Conservation (phyloP, 345 rosid genomes). For the Populus ilicifolia region DNA sequence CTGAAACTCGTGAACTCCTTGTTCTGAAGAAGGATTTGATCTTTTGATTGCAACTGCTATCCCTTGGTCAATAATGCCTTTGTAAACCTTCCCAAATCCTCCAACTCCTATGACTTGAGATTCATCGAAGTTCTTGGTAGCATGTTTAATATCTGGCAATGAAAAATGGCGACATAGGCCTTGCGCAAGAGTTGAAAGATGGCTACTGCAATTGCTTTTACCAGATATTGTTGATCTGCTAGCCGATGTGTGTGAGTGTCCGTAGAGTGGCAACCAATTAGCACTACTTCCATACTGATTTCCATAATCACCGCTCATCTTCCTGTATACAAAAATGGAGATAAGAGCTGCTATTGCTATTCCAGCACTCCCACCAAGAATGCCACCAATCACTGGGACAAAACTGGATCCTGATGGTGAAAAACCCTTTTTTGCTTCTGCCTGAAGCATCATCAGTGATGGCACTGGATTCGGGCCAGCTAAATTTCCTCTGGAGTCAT, state of each 20-base stretch:
- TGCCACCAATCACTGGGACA: constrained; percentile 9
- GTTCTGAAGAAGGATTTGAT: constrained; percentile 33
- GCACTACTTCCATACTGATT: not conserved
- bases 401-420: constrained; percentile 9
- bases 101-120: constrained; percentile 26
- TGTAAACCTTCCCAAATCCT: constrained; percentile 35
- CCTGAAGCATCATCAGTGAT: constrained; percentile 11
- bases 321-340: constrained; percentile 7
- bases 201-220: constrained; percentile 23
- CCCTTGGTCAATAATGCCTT: constrained; percentile 27
- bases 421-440: constrained; percentile 4
- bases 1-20: constrained; percentile 29
- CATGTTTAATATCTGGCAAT: constrained; percentile 20
- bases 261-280: constrained; percentile 41
- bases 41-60: constrained; percentile 25
- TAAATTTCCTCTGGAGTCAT: constrained; percentile 11
- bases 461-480: constrained; percentile 28
- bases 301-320: constrained; percentile 11
- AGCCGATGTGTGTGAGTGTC: constrained; percentile 26
- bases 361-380: constrained; percentile 18
- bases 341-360: constrained; percentile 8
- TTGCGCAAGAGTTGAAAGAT: constrained; percentile 21
- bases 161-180: constrained; percentile 32
- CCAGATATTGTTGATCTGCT: constrained; percentile 37
- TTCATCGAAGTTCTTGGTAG: constrained; percentile 27